Conservation (phyloP, 2,329 filamentous ascomycete species). For the Paecilomyces fulvus region DNA sequence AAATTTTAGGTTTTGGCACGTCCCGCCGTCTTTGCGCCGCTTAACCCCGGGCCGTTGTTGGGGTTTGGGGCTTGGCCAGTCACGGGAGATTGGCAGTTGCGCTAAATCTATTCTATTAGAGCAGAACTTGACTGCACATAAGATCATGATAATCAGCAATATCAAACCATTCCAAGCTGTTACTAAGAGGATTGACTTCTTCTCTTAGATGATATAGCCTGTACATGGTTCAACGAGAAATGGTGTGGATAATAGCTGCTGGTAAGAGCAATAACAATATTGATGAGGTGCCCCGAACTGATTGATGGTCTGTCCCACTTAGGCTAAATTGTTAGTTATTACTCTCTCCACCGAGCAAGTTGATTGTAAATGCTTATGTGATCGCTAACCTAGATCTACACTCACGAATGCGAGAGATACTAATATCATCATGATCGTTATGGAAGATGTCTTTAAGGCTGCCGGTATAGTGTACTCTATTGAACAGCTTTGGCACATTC, state of each 20-base stretch:
- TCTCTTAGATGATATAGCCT: too few relatives aligned
- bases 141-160: not conserved
- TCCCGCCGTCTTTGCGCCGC: not conserved
- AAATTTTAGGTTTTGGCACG: not conserved
- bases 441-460: not conserved
- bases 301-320: too few relatives aligned
- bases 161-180: not conserved
- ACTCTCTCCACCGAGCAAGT: too few relatives aligned
- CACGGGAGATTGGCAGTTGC: not conserved
- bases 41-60: not conserved
- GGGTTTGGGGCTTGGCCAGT: not conserved
- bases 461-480: not conserved
- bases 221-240: too few relatives aligned
- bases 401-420: not conserved
- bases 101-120: not conserved
- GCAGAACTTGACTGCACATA: too few relatives aligned
- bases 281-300: too few relatives aligned
- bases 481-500: not conserved
- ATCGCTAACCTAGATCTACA: too few relatives aligned
- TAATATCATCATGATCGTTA: not conserved
- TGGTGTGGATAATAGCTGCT: too few relatives aligned
- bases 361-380: too few relatives aligned
- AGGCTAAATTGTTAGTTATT: too few relatives aligned
- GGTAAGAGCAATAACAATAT: too few relatives aligned
- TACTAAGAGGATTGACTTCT: not conserved